phyloP scores from a whole-genome alignment of 805 yeast species.

The Schizosaccharomyces lindneri region DNA sequence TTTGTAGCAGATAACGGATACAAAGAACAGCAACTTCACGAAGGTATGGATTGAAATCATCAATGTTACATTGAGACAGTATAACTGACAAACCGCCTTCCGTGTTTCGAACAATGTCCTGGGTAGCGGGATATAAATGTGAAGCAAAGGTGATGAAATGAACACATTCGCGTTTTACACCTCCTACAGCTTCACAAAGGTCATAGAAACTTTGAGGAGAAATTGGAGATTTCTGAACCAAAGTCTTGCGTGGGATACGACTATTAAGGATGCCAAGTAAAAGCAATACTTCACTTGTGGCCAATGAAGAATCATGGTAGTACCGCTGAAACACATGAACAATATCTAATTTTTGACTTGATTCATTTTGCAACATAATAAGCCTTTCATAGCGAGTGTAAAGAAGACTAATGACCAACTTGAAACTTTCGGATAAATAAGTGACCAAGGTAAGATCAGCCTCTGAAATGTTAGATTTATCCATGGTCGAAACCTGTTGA shows the following conservation, averaged over 20 bases:
- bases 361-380: no score
- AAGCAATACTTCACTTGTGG: background rate
- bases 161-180: background rate
- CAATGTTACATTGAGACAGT: slow-evolving; percentile 61
- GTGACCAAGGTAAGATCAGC: no score
- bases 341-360: no score
- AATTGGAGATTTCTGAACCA: background rate
- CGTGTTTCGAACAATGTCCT: slow-evolving; percentile 37
- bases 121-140: slow-evolving; percentile 17
- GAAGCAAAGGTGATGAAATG: background rate
- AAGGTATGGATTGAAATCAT: slow-evolving; percentile 56
- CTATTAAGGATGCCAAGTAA: background rate
- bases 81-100: slow-evolving; percentile 45
- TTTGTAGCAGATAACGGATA: slow-evolving; percentile 36
- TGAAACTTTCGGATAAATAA: no score
- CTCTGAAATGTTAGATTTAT: no score
- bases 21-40: slow-evolving; percentile 65
- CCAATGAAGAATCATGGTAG: background rate
- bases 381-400: no score
- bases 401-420: no score
- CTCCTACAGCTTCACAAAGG: background rate
- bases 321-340: no score
- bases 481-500: no score
- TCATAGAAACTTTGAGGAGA: background rate
- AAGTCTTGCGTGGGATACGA: background rate